Conservation (phyloP, 345 rosid genomes). For the Melaleuca alternifolia region DNA sequence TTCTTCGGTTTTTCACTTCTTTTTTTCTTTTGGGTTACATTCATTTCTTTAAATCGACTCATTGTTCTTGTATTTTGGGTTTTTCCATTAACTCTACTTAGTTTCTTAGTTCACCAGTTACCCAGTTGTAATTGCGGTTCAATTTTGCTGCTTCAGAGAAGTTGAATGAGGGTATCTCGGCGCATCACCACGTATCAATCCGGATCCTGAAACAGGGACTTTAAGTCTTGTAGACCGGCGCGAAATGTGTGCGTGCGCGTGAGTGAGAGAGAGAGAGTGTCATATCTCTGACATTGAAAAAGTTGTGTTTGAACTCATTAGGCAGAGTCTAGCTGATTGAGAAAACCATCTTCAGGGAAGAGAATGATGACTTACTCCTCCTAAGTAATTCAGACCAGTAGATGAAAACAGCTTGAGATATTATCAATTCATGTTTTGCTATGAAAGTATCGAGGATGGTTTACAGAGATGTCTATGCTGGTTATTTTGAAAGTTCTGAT, state of each 20-base stretch:
- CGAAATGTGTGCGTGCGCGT: not conserved
- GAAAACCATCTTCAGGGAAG: not conserved
- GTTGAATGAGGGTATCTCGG: not conserved
- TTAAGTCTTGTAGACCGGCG: not conserved
- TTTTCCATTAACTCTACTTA: not conserved
- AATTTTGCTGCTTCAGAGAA: not conserved
- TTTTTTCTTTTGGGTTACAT: fast-evolving
- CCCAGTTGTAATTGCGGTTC: not conserved
- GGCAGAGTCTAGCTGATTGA: not conserved
- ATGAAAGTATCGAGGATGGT: not conserved
- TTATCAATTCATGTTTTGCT: not conserved
- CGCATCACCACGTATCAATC: not conserved
- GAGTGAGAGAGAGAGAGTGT: not conserved
- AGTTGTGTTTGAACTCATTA: not conserved
- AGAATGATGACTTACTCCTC: not conserved
- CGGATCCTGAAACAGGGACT: not conserved
- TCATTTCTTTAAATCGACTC: not conserved
- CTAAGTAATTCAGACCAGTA: not conserved
- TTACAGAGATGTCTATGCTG: not conserved
- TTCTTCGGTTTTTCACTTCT: not conserved
- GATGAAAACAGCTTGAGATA: not conserved
- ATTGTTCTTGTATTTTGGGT: not conserved
- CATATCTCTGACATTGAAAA: not conserved
- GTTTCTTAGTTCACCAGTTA: not conserved
- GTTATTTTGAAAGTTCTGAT: not conserved